Percentiles rank a stretch among this genome's conserved stretches.
These are phyloP conservation scores for Acanthamoeba polyphaga DNA, from an alignment of 208 protist species.

Conservation along the genomic window DNA sequence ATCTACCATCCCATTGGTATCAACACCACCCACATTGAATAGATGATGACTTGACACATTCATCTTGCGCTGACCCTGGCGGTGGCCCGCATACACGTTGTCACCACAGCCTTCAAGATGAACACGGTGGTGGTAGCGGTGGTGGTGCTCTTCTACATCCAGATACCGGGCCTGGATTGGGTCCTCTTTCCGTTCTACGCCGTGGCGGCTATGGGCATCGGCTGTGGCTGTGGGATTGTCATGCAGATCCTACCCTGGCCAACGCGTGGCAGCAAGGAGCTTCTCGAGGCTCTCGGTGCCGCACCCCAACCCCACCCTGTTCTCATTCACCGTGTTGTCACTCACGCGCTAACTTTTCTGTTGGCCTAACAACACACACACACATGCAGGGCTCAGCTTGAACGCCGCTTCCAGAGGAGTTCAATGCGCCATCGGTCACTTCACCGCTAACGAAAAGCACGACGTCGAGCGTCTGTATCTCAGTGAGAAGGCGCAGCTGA, in stretches of 20 bases:
- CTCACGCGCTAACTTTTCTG: neutral
- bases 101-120: slow-evolving; percentile 53
- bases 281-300: neutral
- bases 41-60: neutral
- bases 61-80: neutral
- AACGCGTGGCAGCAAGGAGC: neutral
- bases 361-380: neutral
- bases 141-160: slow-evolving; percentile 35
- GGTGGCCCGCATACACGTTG: neutral
- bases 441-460: neutral
- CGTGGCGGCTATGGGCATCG: neutral
- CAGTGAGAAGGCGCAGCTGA: slow-evolving; percentile 66
- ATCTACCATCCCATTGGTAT: slow-evolving; percentile 37
- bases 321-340: neutral
- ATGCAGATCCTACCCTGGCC: slow-evolving; percentile 40
- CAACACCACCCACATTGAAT: neutral
- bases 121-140: neutral
- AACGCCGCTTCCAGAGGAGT: slow-evolving; percentile 28
- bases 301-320: neutral
- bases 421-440: slow-evolving; percentile 33
- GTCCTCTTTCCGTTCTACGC: slow-evolving; percentile 32
- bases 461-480: slow-evolving; percentile 43
- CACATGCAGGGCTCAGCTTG: slow-evolving; percentile 12
- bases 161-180: slow-evolving; percentile 6
- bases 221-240: slow-evolving; percentile 17